A percentile compares a stretch with the other conserved stretches of the same genome.
These are phyloP conservation scores for Solanum pimpinellifolium DNA, from an alignment of 257 asterid species.

Conservation along the genomic window DNA sequence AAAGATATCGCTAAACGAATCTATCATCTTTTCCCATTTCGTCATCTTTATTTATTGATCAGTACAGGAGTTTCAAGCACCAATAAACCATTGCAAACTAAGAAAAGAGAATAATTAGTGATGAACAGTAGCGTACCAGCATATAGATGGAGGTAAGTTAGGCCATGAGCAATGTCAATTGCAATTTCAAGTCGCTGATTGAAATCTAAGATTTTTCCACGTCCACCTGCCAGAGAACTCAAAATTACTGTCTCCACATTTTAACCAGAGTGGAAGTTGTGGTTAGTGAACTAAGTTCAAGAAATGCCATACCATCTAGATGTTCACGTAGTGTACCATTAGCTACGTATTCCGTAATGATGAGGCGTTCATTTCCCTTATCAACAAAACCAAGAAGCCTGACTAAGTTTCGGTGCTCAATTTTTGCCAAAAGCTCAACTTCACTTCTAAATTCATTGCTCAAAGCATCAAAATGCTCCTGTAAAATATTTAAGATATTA, in stretches of 20 bases:
- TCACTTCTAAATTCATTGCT: slow-evolving; percentile 75
- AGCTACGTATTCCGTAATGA: slow-evolving; percentile 86
- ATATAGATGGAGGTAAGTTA: slow-evolving; percentile 88
- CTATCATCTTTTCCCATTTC: not conserved
- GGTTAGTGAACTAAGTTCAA: not conserved
- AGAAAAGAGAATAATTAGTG: not conserved
- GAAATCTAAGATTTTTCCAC: slow-evolving; percentile 75
- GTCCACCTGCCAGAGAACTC: slow-evolving; percentile 41
- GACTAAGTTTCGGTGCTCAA: slow-evolving; percentile 91
- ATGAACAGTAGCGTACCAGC: slow-evolving; percentile 46
- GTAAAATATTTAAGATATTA: slow-evolving; percentile 5
- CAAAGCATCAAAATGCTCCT: slow-evolving; percentile 57
- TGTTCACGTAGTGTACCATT: slow-evolving; percentile 97
- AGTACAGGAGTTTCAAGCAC: not conserved
- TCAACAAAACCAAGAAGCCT: slow-evolving; percentile 91
- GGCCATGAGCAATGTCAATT: slow-evolving; percentile 88
- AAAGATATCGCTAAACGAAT: not conserved
- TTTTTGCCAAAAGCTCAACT: slow-evolving; percentile 90
- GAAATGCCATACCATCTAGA: slow-evolving; percentile 64
- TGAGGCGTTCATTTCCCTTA: slow-evolving; percentile 71
- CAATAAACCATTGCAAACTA: not conserved
- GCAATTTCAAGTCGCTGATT: slow-evolving; percentile 87
- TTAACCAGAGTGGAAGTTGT: not conserved
- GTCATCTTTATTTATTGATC: not conserved
- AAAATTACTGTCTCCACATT: not conserved